Conservation (phyloP, 2,329 filamentous ascomycete genomes). For the Thielaviopsis musarum region DNA sequence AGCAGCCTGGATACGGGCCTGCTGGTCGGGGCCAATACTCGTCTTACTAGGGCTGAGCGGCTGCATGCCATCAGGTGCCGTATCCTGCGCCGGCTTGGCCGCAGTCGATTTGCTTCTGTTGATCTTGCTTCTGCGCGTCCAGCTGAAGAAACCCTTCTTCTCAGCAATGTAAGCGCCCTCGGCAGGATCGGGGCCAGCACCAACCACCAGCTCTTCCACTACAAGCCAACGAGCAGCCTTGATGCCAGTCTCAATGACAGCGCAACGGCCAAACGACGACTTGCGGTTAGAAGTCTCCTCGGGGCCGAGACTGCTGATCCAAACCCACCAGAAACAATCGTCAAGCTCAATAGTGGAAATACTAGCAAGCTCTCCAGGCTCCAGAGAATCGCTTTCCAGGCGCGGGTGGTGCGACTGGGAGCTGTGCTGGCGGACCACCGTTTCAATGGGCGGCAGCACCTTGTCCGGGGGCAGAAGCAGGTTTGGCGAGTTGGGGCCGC, state of each 20-base stretch:
- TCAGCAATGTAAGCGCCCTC: constrained; percentile 82
- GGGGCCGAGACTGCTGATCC: constrained; percentile 88
- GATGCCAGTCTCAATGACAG: constrained; percentile 78
- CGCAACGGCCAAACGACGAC: constrained; percentile 83
- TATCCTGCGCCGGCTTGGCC: constrained; percentile 36
- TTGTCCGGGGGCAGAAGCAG: constrained; percentile 83
- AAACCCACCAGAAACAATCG: constrained; percentile 98
- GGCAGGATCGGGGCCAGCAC: constrained; percentile 69
- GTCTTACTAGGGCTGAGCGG: constrained; percentile 49
- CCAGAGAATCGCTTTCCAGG: constrained; percentile 53
- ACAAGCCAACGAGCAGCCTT: constrained; percentile 74
- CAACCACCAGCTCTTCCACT: constrained; percentile 91
- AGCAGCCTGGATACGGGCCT: constrained; percentile 82
- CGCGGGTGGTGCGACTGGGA: constrained; percentile 69
- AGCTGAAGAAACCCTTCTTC: constrained; percentile 90
- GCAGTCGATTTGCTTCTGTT: constrained; percentile 53
- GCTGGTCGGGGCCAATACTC: constrained; percentile 77
- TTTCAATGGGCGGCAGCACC: constrained; percentile 68
- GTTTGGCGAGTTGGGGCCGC: constrained; percentile 35
- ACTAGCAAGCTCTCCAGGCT: constrained; percentile 87
- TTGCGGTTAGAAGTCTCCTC: constrained; percentile 80
- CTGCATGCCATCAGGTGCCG: constrained; percentile 24
- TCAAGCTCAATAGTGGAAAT: constrained; percentile 76
- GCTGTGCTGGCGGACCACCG: constrained; percentile 55
- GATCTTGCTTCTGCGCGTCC: constrained; percentile 51